phyloP scores from a whole-genome alignment of 352 stramenopile genomes.

The Phytopythium oedochilum region DNA sequence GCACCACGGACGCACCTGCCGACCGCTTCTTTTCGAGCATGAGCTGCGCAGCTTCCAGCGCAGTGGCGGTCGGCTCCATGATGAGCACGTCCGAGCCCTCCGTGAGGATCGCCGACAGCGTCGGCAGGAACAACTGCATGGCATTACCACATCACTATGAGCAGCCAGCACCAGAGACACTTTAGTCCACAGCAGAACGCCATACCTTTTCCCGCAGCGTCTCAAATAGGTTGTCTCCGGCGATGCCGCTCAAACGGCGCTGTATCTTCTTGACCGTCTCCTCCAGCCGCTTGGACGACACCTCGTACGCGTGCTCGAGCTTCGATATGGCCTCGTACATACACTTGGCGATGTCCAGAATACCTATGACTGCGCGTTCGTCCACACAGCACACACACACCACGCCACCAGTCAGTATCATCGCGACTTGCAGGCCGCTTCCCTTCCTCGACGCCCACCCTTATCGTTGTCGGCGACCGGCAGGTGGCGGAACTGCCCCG shows the following conservation, averaged over 20 bases:
- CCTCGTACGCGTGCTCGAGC: slow-evolving; percentile 89
- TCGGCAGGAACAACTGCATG: slow-evolving; percentile 76
- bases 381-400: not conserved
- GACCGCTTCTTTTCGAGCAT: slow-evolving; percentile 83
- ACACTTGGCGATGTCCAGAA: slow-evolving; percentile 98
- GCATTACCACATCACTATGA: not conserved
- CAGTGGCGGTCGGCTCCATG: slow-evolving; percentile 40
- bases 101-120: slow-evolving; percentile 69
- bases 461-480: slow-evolving; percentile 91
- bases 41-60: slow-evolving; percentile 63
- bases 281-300: slow-evolving; percentile 62
- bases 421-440: not conserved
- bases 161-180: too few relatives aligned
- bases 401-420: not conserved
- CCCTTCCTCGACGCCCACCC: slow-evolving; percentile 21
- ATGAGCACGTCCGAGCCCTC: slow-evolving; percentile 57
- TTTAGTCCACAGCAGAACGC: too few relatives aligned
- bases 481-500: slow-evolving; percentile 94
- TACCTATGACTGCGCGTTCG: slow-evolving; percentile 88
- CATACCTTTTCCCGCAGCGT: slow-evolving; percentile 72
- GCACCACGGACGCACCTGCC: slow-evolving; percentile 25
- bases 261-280: slow-evolving; percentile 80
- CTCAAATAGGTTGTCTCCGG: slow-evolving; percentile 72
- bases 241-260: slow-evolving; percentile 39
- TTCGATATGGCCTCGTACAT: slow-evolving; percentile 97